Conservation (phyloP, 345 rosid genomes). For the Melaleuca alternifolia region DNA sequence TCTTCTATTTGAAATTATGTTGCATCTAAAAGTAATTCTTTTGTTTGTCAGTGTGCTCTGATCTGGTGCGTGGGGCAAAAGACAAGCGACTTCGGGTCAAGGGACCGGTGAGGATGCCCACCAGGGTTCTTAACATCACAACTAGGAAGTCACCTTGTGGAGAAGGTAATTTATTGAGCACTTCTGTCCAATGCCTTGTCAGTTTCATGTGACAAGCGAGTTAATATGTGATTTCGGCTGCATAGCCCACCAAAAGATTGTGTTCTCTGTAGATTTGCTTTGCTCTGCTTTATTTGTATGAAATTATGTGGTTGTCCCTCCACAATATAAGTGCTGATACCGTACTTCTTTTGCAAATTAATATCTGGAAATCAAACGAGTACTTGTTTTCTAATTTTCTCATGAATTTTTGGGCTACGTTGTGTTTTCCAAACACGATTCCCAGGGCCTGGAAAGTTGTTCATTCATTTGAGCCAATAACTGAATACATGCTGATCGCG, state of each 20-base stretch:
- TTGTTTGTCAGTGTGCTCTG: conserved; percentile 4
- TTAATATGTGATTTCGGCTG: neutral
- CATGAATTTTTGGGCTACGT: neutral
- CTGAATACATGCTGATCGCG: neutral
- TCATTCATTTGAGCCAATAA: neutral
- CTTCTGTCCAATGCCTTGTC: neutral
- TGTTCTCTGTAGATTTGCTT: neutral
- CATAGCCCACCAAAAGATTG: neutral
- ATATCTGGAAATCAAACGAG: neutral
- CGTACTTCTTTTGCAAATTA: neutral
- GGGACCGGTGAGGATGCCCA: conserved; percentile 19
- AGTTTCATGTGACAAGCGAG: neutral
- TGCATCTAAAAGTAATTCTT: neutral
- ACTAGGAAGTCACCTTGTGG: conserved; percentile 20
- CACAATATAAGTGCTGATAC: neutral
- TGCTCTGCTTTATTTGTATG: neutral
- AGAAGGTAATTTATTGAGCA: neutral
- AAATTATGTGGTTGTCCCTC: neutral
- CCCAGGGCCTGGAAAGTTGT: neutral
- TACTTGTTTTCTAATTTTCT: neutral
- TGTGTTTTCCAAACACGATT: neutral
- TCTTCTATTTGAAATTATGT: neutral
- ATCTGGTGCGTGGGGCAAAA: conserved; percentile 15
- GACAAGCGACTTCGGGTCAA: conserved; percentile 8
- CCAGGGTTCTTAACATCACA: conserved; percentile 13